Base-by-base conservation (phyloP, 257 asterid genomes). In the Asclepias syriaca region DNA sequence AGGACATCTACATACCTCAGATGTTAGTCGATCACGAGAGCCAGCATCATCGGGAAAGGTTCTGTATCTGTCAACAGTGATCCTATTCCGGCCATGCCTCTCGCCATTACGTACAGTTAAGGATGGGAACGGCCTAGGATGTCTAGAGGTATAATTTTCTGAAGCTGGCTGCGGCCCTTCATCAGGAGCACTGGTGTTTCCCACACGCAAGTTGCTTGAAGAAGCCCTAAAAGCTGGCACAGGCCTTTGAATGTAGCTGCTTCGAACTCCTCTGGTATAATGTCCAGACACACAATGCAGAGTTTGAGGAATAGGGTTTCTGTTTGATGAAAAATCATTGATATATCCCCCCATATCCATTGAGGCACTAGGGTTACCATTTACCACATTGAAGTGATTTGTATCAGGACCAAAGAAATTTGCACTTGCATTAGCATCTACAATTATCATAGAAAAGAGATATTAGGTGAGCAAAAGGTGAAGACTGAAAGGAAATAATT, bases 391-490 rank as follows among this genome's bases (percentile, higher is more conserved):
- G 74, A 74, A 45, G 78, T 84, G 73, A 75, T 79, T 86, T 54
- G 80, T 77, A 55, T 81, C 95, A 14, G 80, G 90, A 80, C 83
- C 64, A 74, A 77, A 77, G 76, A 85, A 78, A 73, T 80, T 82
- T 55, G 84, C 63, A 78, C 79, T 96, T 87, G 88, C 74, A 79
- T 78, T 82, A 46, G 84, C 63, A 80, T 82, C 96, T 90, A 85
- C 76, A 79, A 81, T 60, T 74, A 48, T 61, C 74, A 68, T 70
- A 79, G 50, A 24, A 71, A 71, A 65, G 77, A 67, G n/a, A 72
- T 61, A 45, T 75, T 59, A 79, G 73, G 19, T 51, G n/a, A 66
- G 39, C 39, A 65, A 50, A 21, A n/a, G 57, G 61, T 12, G 69
- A 56, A 49, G 46, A 40, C 22, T 16, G 39, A 64, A 69, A 46